Base-by-base conservation (phyloP, 257 asterid genomes). In the Apocynum venetum region DNA sequence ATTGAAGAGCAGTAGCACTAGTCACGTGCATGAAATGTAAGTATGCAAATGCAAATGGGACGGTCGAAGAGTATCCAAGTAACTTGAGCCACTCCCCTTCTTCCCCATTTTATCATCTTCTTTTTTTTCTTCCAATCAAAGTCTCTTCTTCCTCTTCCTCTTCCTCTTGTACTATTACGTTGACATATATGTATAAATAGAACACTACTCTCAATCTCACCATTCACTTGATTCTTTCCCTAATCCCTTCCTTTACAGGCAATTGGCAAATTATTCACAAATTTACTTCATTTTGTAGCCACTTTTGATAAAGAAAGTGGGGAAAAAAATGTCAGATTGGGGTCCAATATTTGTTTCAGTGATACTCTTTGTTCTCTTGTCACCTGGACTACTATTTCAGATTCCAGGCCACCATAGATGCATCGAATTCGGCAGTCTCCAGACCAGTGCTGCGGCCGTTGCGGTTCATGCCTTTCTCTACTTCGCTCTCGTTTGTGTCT, bases 331-430 rank as follows among this genome's bases (percentile, higher is more conserved):
- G 89, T 73, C 84, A 38, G 85, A 87, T 72, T 87, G 89, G 90
- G 91, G 87, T 0, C 89, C 89, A 8, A 80, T 87, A 13, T 75
- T 89, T 12, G 88, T 87, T 63, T 64, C 86, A 2, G 90, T 82
- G 74, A 55, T 89, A 70, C 87, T 87, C 74, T 89, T 89, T 73
- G 85, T 86, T 8, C 75, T 89, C 44, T 65, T 89, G 13, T 86
- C 90, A 38, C 90, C 93, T 0, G 93, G 93, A 31, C 55, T 87
- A 73, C 81, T 89, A 38, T 87, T 89, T 72, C 91, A 89, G 78
- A 69, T 89, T 6, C 91, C 93, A 0, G 91, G 88, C 8, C 88
- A 77, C 77, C 85, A 65, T 1, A 82, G 86, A 5, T 81, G 82
- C 60, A 84, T 89, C 49, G 93, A 87, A 52, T 89, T 89, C 67